Percentiles rank a stretch among this genome's conserved stretches.
These are phyloP conservation scores for Microdochium trichocladiopsis DNA, from an alignment of 2,329 filamentous ascomycete genomes.

Conservation along the genomic window DNA sequence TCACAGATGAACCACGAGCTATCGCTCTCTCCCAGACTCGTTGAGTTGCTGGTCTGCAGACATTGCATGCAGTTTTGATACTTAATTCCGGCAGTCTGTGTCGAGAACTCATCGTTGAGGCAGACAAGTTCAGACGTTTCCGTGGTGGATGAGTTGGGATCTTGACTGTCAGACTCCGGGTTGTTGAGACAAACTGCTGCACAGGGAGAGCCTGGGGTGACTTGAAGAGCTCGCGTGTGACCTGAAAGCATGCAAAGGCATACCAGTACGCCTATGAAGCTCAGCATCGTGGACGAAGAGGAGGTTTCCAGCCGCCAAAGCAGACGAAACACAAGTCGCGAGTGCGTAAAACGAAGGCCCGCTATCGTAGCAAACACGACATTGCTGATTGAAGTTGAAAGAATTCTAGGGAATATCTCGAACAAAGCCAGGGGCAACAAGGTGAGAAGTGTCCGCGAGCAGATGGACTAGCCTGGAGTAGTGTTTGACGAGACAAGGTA, in stretches of 20 bases:
- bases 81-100: conserved; percentile 29
- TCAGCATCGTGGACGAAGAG: neutral
- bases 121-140: conserved; percentile 39
- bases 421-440: no score
- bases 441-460: no score
- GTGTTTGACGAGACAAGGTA: no score
- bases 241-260: conserved; percentile 5
- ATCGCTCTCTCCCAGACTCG: conserved; percentile 31
- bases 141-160: conserved; percentile 30
- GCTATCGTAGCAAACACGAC: no score
- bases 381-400: no score
- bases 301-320: no score
- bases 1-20: conserved; percentile 40
- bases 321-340: no score
- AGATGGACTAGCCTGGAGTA: no score
- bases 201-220: conserved; percentile 44
- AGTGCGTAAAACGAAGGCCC: no score
- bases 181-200: conserved; percentile 37
- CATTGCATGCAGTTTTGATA: conserved; percentile 40
- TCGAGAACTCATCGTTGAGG: conserved; percentile 29
- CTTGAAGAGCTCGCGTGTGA: conserved; percentile 27
- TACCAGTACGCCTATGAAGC: neutral
- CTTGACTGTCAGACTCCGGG: conserved; percentile 19
- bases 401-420: no score
- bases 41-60: conserved; percentile 34